phyloP scores from a whole-genome alignment of 2,329 filamentous ascomycete species.

The Laburnicola sp. region DNA sequence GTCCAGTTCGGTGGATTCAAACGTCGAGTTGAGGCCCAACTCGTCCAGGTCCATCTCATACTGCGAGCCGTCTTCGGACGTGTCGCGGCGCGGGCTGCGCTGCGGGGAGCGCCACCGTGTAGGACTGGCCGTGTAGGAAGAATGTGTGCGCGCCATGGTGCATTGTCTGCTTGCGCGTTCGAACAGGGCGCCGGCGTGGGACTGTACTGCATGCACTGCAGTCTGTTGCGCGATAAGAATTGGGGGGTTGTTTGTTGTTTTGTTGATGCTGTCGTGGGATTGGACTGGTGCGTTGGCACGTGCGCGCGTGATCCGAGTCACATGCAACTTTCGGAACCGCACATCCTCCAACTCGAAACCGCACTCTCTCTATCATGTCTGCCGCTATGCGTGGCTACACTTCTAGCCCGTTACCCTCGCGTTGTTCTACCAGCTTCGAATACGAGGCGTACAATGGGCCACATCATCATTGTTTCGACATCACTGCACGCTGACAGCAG shows the following conservation, averaged over 20 bases:
- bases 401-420: too few relatives aligned
- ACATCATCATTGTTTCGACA: too few relatives aligned
- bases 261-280: slow-evolving; percentile 5
- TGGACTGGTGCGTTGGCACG: slow-evolving; percentile 4
- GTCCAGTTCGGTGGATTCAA: slow-evolving; percentile 39
- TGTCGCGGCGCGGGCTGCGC: slow-evolving; percentile 31
- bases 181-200: neutral
- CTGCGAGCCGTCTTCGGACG: slow-evolving; percentile 40
- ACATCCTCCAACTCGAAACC: neutral
- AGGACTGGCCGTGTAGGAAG: slow-evolving; percentile 41
- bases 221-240: slow-evolving; percentile 26
- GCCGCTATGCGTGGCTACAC: too few relatives aligned
- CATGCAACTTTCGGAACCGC: too few relatives aligned
- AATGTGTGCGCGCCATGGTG: slow-evolving; percentile 39
- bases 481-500: too few relatives aligned
- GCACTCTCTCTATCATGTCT: too few relatives aligned
- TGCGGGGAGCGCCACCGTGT: slow-evolving; percentile 32
- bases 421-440: too few relatives aligned
- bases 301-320: neutral
- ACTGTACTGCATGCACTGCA: slow-evolving; percentile 4
- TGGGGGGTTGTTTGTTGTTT: slow-evolving; percentile 25
- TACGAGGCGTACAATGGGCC: too few relatives aligned
- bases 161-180: slow-evolving; percentile 15
- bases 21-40: slow-evolving; percentile 40
- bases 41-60: slow-evolving; percentile 47